Evolutionary conservation across 208 protist genomes (phyloP), one percentile per base, ranked within the genome.

Genomic region (Crithidia fasciculata): DNA sequence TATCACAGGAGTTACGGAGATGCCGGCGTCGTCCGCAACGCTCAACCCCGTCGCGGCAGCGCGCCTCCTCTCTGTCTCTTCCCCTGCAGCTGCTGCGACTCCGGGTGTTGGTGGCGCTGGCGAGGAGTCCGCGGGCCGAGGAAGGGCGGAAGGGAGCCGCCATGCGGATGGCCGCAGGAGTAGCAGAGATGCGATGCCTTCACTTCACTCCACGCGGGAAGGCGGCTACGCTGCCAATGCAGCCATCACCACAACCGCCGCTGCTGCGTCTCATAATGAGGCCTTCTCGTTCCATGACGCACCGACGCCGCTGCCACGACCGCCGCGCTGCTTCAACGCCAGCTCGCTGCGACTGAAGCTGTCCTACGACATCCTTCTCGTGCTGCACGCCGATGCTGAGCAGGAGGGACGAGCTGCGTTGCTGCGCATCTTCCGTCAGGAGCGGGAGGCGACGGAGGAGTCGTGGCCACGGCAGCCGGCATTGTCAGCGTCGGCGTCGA

Each of bases 301-400:
- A 0, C 61, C 39, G 5, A 43, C 19, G 56, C 56, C 66, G 44
- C 63, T 71, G 53, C 58, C 69, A 49, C 69, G 39, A 19, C 56
- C 59, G 16, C 69, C 64, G 36, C 60, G 68, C 43, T 84, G 89
- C 70, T 96, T 96, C 78, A 80, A 93, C 73, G 57, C 78, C 43
- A 61, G 68, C 44, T 94, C 89, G 15, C 76, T 96, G 40, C 78
- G 85, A 0, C 56, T 83, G 64, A 96, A 94, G 61, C 74, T 96
- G 45, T 81, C 72, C 7, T 86, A 87, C 78, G 82, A 90, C 53
- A 74, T 74, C 15, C 78, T 86, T 5, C 78, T 87, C 10, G 76
- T 89, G 66, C 76, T 80, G 54, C 58, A 77, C 55, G 62, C 70
- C 4, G 77, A 80, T 15, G 70, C 57, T 5, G 85, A 85, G 53